Percentiles rank a stretch among this genome's conserved stretches.
phyloP scores from a whole-genome alignment of 179 eudicot genomes.

The Camellia oleifera region DNA sequence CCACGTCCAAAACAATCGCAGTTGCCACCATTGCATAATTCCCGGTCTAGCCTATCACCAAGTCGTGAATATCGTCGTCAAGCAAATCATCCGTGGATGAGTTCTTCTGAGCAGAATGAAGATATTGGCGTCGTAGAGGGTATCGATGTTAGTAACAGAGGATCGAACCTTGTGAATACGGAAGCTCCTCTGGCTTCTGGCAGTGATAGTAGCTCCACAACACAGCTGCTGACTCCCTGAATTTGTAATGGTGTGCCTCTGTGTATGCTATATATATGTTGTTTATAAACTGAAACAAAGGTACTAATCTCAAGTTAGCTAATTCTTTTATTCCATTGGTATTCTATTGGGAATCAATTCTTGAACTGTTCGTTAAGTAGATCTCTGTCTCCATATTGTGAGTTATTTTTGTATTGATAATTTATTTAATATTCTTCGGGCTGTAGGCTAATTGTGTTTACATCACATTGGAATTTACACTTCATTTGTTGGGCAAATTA shows the following conservation, averaged over 20 bases:
- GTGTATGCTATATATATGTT: too few relatives aligned
- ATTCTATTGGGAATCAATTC: not conserved
- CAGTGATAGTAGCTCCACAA: conserved; percentile 12
- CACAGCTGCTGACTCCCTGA: not conserved
- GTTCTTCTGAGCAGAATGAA: conserved; percentile 6
- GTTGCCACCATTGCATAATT: not conserved
- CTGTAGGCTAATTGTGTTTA: too few relatives aligned
- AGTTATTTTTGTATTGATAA: not conserved
- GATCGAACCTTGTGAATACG: not conserved
- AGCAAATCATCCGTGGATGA: not conserved
- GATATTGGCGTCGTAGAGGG: not conserved
- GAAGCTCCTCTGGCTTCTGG: not conserved
- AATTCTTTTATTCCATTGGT: not conserved
- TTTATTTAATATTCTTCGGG: too few relatives aligned
- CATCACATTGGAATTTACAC: too few relatives aligned
- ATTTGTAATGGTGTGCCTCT: not conserved
- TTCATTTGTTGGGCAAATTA: too few relatives aligned
- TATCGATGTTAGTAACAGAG: not conserved
- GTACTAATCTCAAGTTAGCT: not conserved
- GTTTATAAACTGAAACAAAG: not conserved
- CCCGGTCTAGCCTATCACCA: not conserved
- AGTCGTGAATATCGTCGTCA: not conserved
- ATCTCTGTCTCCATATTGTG: not conserved
- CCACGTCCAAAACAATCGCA: not conserved
- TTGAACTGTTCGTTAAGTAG: not conserved